These are phyloP conservation scores for Veloporphyrellus conicus DNA, from an alignment of 1,284 basidiomycete species.

Conservation along the genomic window DNA sequence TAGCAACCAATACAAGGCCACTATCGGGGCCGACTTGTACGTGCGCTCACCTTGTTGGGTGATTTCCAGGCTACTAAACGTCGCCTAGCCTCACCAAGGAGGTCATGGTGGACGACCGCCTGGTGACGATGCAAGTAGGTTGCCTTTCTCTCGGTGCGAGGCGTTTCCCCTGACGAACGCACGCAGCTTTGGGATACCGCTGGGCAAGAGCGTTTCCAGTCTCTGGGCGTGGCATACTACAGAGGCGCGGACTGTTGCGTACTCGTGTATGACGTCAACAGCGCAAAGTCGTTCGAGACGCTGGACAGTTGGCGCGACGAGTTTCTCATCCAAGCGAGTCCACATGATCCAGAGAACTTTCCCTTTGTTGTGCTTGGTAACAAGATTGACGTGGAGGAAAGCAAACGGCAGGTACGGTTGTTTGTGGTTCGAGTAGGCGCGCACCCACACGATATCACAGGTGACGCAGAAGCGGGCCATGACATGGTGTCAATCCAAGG, in stretches of 20 bases:
- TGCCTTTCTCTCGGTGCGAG: slow-evolving; percentile 1
- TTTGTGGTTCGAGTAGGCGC: not conserved
- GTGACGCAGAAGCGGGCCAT: slow-evolving; percentile 99
- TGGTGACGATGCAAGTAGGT: slow-evolving; percentile 96
- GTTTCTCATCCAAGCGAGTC: slow-evolving; percentile 96
- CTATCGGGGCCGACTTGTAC: slow-evolving; percentile 88
- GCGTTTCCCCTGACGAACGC: slow-evolving; percentile 8
- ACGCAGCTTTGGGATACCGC: slow-evolving; percentile 96
- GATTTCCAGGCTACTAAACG: slow-evolving; percentile 16
- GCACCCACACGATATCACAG: slow-evolving; percentile 38
- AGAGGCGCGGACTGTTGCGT: slow-evolving; percentile 99
- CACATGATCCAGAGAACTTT: slow-evolving; percentile 98
- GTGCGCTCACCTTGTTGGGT: slow-evolving; percentile 31
- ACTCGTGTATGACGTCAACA: slow-evolving; percentile 98
- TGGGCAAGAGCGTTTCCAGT: slow-evolving; percentile 99
- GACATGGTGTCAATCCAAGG: slow-evolving; percentile 99
- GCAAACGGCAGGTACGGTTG: slow-evolving; percentile 84
- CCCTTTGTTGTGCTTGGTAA: slow-evolving; percentile 98
- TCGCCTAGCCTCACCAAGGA: slow-evolving; percentile 86
- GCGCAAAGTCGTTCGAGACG: slow-evolving; percentile 96
- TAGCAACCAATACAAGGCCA: slow-evolving; percentile 99
- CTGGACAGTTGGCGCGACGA: slow-evolving; percentile 97
- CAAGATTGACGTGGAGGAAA: slow-evolving; percentile 99
- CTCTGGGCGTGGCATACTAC: slow-evolving; percentile 97
- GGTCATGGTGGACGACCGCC: slow-evolving; percentile 95